These are phyloP conservation scores for Melastoma candidum DNA, from an alignment of 441 rosid genomes.

Conservation along the genomic window DNA sequence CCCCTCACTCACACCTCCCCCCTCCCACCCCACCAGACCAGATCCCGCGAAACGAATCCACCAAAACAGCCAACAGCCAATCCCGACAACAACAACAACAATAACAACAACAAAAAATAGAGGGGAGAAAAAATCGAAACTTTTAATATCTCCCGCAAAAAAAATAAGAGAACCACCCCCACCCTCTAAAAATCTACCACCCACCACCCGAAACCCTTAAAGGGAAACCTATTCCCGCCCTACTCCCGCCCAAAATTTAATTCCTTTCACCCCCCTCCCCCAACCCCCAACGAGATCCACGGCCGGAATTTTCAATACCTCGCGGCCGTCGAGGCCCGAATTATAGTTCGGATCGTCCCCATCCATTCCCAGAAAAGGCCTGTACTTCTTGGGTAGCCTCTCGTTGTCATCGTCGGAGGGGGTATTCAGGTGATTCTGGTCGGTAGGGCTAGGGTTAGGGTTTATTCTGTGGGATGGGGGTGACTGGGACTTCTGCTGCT, in stretches of 20 bases:
- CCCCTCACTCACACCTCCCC: no score
- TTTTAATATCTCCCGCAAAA: no score
- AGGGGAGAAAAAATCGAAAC: no score
- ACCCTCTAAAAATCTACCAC: no score
- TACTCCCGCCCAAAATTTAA: conserved; percentile 9
- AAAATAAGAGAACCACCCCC: no score
- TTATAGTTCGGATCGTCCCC: conserved; percentile 6
- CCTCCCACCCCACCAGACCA: no score
- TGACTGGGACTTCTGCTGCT: conserved; percentile 25
- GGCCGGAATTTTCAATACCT: not conserved
- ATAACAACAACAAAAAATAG: no score
- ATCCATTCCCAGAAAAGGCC: conserved; percentile 29
- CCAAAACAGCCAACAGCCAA: no score
- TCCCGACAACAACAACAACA: no score
- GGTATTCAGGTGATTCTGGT: conserved; percentile 30
- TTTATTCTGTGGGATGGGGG: no score
- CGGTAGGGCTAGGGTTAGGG: conserved; percentile 16
- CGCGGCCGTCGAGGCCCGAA: conserved; percentile 10
- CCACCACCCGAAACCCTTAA: no score
- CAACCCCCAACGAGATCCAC: conserved; percentile 16
- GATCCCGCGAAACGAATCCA: no score
- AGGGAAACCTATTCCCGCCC: not conserved
- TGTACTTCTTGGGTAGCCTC: conserved; percentile 29
- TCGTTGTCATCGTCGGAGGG: conserved; percentile 10
- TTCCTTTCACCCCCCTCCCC: conserved; percentile 19